phyloP scores from a whole-genome alignment of 2,329 filamentous ascomycete genomes.

The Xylariaceae sp. region DNA sequence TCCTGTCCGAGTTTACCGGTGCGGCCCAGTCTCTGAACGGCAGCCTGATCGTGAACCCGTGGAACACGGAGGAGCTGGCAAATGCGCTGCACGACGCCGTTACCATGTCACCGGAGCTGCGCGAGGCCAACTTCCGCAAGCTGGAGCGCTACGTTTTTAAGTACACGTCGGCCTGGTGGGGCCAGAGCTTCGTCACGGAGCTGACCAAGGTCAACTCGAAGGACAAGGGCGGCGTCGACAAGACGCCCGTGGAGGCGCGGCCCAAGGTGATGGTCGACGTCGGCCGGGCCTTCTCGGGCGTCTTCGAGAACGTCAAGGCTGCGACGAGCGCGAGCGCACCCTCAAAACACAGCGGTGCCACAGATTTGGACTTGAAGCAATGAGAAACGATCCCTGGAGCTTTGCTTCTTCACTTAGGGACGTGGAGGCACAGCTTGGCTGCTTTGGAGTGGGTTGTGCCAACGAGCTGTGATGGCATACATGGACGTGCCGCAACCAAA shows the following conservation, averaged over 20 bases:
- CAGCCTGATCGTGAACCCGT: constrained; percentile 91
- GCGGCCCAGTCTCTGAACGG: constrained; percentile 92
- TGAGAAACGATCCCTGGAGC: too few species aligned
- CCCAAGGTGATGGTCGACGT: constrained; percentile 15
- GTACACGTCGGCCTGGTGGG: constrained; percentile 97
- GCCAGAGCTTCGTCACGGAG: constrained; percentile 83
- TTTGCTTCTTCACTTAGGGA: too few species aligned
- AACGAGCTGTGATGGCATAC: too few species aligned
- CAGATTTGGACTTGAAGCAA: too few species aligned
- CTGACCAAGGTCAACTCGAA: constrained; percentile 46
- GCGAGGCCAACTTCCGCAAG: constrained; percentile 81
- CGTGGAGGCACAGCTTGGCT: too few species aligned
- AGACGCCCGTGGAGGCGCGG: constrained; percentile 9
- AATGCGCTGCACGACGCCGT: constrained; percentile 94
- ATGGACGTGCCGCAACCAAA: too few species aligned
- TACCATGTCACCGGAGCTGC: constrained; percentile 86
- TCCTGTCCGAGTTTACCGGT: constrained; percentile 93
- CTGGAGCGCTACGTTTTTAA: constrained; percentile 93
- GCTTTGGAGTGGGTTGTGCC: too few species aligned
- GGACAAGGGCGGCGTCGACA: constrained; percentile 16
- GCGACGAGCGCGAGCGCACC: constrained; percentile 19
- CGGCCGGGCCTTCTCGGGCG: constrained; percentile 17
- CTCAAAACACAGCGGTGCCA: constrained; percentile 11
- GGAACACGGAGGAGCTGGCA: constrained; percentile 95
- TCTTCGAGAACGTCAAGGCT: constrained; percentile 21